A percentile compares a stretch with the other conserved stretches of the same genome.
Evolutionary conservation across 2,329 filamentous ascomycete species (phyloP).

Genomic region (Pseudonectria buxi): DNA sequence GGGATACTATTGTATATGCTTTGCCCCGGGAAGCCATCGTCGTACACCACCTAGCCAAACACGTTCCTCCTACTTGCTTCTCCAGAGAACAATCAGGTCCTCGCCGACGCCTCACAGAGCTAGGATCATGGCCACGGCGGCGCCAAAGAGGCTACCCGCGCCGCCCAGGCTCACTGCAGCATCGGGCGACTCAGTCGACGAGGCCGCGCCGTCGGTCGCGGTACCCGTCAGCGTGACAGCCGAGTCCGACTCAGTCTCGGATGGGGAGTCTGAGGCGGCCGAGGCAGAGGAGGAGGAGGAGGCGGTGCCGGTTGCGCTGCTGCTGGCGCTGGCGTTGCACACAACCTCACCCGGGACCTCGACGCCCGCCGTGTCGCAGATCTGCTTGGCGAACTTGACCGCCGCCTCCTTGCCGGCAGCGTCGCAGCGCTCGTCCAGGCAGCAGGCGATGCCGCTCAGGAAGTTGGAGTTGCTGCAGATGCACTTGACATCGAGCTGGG

Average conservation of each 20-base stretch:
- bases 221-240: background rate
- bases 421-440: constrained; percentile 30
- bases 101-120: constrained; percentile 17
- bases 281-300: constrained; percentile 1
- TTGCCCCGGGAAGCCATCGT: too few relatives aligned
- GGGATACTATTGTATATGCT: too few relatives aligned
- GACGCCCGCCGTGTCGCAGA: constrained; percentile 33
- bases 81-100: background rate
- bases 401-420: constrained; percentile 25
- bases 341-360: constrained; percentile 30
- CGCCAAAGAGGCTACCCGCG: constrained; percentile 18
- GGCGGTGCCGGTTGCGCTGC: constrained; percentile 1
- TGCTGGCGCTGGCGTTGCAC: constrained; percentile 21
- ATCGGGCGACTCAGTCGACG: constrained; percentile 8
- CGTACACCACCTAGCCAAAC: too few relatives aligned
- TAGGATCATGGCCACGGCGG: constrained; percentile 21
- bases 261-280: background rate
- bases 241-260: constrained; percentile 1
- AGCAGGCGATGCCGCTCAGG: constrained; percentile 36
- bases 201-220: constrained; percentile 4
- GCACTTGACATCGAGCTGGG: constrained; percentile 32
- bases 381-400: constrained; percentile 30
- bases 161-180: constrained; percentile 5
- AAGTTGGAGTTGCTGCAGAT: constrained; percentile 36
- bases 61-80: too few relatives aligned